Base-by-base conservation (phyloP, 345 rosid species). In the Physaria fendleri region DNA sequence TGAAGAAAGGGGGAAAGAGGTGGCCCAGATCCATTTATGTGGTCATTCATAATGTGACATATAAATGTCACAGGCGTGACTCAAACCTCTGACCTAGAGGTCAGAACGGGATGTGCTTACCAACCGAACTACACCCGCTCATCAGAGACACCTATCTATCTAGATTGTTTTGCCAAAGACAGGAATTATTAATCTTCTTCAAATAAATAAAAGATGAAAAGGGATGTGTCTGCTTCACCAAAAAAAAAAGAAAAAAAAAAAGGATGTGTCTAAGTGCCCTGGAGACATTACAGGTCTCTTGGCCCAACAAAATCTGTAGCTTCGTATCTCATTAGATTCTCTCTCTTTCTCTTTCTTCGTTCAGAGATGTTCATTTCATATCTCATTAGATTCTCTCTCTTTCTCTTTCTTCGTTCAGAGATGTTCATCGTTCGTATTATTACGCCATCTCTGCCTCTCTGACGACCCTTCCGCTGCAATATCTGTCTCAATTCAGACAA, bases 381-480 rank as follows among this genome's bases (percentile, higher is more conserved):
- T 58, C 32, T 30, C 60, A 67, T 42, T 59, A 67, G 59, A 58
- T 49, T 58, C 54, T 25, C 45, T 55, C 43, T 54, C 22, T 20
- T 5, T 20, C 42, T 33, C 29, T 44, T 20, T 53, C 22, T 5
- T 32, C 23, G 16, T 46, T 65, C 64, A 56, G 64, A 56, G 22
- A 37, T 29, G 63, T 55, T 8, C 59, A 49, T 58, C 49, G 65
- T 16, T 57, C 35, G 58, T 58, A 58, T 66, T 66, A 66, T 58
- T 49, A 32, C 65, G 29, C 18, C 72, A 67, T 24, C 32, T 67
- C 60, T 68, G 66, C 34, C 47, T 59, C 72, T 68, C n/a, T n/a
- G n/a, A n/a, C n/a, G 72, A 51, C 72, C 47, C 72, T 59, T 39
- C 59, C 41, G 33, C 72, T 59, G 66, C 66, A 51, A 52, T 32